Evolutionary conservation across 2,329 filamentous ascomycete genomes (phyloP), one percentile per base, ranked within the genome.

Genomic region (Talaromyces sp.): DNA sequence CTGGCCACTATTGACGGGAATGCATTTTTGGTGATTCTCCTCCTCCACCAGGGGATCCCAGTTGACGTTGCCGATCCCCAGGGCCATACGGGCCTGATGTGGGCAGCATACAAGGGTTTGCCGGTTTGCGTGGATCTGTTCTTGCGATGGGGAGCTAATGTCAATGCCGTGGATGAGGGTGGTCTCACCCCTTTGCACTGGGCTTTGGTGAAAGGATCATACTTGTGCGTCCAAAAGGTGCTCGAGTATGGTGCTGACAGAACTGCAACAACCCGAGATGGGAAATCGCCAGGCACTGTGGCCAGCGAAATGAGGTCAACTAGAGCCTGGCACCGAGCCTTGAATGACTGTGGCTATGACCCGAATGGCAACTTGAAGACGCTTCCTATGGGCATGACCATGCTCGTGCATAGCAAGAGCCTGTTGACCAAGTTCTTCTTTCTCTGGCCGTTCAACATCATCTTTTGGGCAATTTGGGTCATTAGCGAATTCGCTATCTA

Each of bases 1-100:
- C 92, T 96, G 64, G 95, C 94, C 53, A 98, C 94, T 0, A 96
- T 99, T 72, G 96, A 98, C 75, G 95, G 95, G 67, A 98, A 97
- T 74, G 90, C 96, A 23, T 89, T 96, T 67, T 85, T 98, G 62
- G 84, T 99, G 31, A 87, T 93, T 56, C 85, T 99, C 1, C 85
- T 99, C 7, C 84, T 99, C 28, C 95, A 99, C 78, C 93, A 97
- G 72, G 92, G 95, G 72, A 95, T 99, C 63, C 91, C 92, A 16
- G 92, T 99, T 64, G 95, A 99, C 73, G 90, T 95, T 5, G 83
- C 89, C 59, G 95, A 99, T 77, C 86, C 87, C 57, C 94, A 92
- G 73, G 92, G 93, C 5, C 96, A 99, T 76, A 98, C 95, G 0
- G 89, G 89, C 64, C 83, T 99, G 64, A 99, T 99, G 95, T 99